Evolutionary conservation across 2,329 filamentous ascomycete species (phyloP).

Genomic region (Beauveria bassiana): DNA sequence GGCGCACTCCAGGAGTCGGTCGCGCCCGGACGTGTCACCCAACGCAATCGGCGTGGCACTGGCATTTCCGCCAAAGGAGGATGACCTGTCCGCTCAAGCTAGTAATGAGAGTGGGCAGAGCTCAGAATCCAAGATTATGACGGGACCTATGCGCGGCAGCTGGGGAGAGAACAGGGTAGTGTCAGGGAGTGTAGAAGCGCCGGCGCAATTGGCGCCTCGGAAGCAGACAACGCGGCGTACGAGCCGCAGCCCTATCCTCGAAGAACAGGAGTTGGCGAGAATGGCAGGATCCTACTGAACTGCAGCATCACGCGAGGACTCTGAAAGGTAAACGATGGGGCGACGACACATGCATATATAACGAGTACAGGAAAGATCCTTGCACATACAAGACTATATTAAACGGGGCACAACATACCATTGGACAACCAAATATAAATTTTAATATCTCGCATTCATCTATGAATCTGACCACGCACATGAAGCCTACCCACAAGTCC

Average conservation of each 20-base stretch:
- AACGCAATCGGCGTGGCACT: conserved; percentile 6
- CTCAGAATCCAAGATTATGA: conserved; percentile 5
- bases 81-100: not conserved
- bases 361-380: not conserved
- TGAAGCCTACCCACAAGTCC: no score
- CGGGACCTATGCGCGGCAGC: conserved; percentile 9
- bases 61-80: not conserved
- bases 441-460: not conserved
- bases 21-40: not conserved
- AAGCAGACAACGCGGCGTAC: conserved; percentile 6
- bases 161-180: conserved; percentile 21
- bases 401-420: not conserved
- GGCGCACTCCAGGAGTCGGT: not conserved
- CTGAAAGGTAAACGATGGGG: not conserved
- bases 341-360: not conserved
- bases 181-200: conserved; percentile 18
- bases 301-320: not conserved
- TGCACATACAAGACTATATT: conserved; percentile 1
- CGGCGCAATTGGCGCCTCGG: not conserved
- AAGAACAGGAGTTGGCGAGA: conserved; percentile 17
- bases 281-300: conserved; percentile 21
- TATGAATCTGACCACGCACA: not conserved
- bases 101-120: not conserved
- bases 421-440: not conserved
- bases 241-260: conserved; percentile 17